Conservation (phyloP, 1,284 basidiomycete genomes). For the Moniliella sp. region DNA sequence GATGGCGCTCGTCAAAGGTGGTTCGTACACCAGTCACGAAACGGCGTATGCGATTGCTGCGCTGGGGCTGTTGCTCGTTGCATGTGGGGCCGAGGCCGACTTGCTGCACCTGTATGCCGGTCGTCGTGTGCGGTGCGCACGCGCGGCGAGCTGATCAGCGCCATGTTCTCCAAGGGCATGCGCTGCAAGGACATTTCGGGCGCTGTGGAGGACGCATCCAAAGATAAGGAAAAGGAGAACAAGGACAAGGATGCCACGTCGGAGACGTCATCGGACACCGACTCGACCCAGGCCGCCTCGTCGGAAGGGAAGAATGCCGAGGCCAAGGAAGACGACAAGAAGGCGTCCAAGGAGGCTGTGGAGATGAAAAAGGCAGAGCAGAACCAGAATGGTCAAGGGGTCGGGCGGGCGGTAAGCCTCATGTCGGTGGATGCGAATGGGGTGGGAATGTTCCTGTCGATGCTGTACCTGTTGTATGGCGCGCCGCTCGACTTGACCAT, state of each 20-base stretch:
- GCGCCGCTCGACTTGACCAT: slow-evolving; percentile 13
- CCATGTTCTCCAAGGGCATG: slow-evolving; percentile 72
- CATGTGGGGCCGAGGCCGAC: slow-evolving; percentile 36
- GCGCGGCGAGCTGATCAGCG: slow-evolving; percentile 51
- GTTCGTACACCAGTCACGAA: background rate
- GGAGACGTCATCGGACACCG: too few species aligned
- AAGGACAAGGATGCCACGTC: too few species aligned
- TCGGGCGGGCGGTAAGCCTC: slow-evolving; percentile 6
- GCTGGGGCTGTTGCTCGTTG: slow-evolving; percentile 5
- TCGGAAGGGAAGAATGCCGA: too few species aligned
- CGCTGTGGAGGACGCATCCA: too few species aligned
- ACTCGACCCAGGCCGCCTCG: too few species aligned
- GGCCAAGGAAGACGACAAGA: too few species aligned
- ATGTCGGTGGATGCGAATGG: slow-evolving; percentile 8
- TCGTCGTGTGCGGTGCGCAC: slow-evolving; percentile 46
- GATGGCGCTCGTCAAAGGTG: slow-evolving; percentile 1
- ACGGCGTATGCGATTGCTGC: slow-evolving; percentile 10
- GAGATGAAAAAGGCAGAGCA: too few species aligned
- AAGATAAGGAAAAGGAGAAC: too few species aligned
- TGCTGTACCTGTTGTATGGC: slow-evolving; percentile 6
- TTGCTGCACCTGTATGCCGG: slow-evolving; percentile 57
- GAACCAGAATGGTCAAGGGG: slow-evolving; percentile 1
- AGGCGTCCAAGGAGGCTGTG: too few species aligned
- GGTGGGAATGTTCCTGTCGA: slow-evolving; percentile 2
- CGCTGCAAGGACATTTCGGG: slow-evolving; percentile 65